Evolutionary conservation across 768 basidiomycete species (phyloP).

Genomic region (Lentinula raphanica): DNA sequence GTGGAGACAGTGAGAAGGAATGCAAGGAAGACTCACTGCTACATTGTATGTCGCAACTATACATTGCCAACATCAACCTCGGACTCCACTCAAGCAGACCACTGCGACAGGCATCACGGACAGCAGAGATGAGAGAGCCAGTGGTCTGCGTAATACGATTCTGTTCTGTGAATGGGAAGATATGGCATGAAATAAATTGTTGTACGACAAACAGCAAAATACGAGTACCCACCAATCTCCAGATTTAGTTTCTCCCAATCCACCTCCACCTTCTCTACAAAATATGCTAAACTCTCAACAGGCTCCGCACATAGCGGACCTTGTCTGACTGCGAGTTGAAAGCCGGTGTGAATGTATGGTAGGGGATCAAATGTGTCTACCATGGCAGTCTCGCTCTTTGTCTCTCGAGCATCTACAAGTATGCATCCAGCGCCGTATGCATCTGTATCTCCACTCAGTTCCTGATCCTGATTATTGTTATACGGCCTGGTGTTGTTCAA

Average conservation of each 20-base stretch:
- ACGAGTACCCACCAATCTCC: slow-evolving; percentile 64
- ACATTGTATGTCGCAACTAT: slow-evolving; percentile 96
- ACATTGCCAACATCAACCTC: slow-evolving; percentile 95
- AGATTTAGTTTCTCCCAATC: slow-evolving; percentile 54
- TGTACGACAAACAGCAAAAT: too few species aligned
- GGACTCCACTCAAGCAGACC: slow-evolving; percentile 97
- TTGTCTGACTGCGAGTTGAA: slow-evolving; percentile 91
- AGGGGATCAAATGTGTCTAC: slow-evolving; percentile 43
- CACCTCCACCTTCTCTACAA: slow-evolving; percentile 72
- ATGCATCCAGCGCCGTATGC: slow-evolving; percentile 42
- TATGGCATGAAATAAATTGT: too few species aligned
- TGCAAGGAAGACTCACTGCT: slow-evolving; percentile 60
- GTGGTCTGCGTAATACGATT: slow-evolving; percentile 80
- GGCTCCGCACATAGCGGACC: slow-evolving; percentile 96
- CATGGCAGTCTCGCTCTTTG: slow-evolving; percentile 21
- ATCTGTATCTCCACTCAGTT: neutral
- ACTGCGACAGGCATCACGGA: slow-evolving; percentile 85
- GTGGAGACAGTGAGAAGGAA: slow-evolving; percentile 7
- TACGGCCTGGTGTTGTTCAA: neutral
- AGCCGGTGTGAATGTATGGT: slow-evolving; percentile 72
- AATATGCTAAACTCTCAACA: slow-evolving; percentile 87
- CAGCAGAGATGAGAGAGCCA: slow-evolving; percentile 85
- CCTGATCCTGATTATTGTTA: neutral
- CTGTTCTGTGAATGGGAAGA: slow-evolving; percentile 61
- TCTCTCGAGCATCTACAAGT: slow-evolving; percentile 59